A percentile compares a stretch with the other conserved stretches of the same genome.
These are phyloP conservation scores for Curvularia eragrostidis DNA, from an alignment of 2,329 filamentous ascomycete genomes.

Conservation along the genomic window DNA sequence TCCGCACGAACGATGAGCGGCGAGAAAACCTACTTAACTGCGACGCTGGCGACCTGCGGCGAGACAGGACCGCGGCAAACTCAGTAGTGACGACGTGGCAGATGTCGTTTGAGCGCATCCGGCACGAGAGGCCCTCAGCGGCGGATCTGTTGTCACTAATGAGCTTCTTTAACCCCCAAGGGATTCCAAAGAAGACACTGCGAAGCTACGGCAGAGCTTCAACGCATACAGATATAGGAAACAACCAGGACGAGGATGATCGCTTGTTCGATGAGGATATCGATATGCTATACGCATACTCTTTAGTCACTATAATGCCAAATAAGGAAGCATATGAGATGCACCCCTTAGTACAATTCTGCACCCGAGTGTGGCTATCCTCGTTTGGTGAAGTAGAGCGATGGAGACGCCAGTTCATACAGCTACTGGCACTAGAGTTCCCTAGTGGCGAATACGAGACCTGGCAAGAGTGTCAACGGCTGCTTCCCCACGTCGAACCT, in stretches of 20 bases:
- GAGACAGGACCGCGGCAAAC: not conserved
- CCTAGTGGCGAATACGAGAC: not conserved
- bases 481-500: not conserved
- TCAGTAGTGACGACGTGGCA: not conserved
- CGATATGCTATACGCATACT: not conserved
- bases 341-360: not conserved
- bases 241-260: not conserved
- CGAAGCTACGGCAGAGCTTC: not conserved
- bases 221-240: not conserved
- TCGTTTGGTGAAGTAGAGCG: not conserved
- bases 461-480: not conserved
- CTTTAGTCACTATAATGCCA: not conserved
- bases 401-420: not conserved
- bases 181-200: not conserved
- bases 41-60: not conserved
- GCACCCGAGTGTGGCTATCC: not conserved
- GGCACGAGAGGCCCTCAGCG: not conserved
- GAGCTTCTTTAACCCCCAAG: not conserved
- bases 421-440: not conserved
- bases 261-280: not conserved
- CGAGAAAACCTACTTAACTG: not conserved
- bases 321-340: not conserved
- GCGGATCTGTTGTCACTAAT: not conserved
- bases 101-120: not conserved
- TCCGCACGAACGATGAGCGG: not conserved